Percentiles rank a stretch among this genome's conserved stretches.
Conservation (phyloP, 192 early-diverging fungal genomes). For the Coemansia sp. region DNA sequence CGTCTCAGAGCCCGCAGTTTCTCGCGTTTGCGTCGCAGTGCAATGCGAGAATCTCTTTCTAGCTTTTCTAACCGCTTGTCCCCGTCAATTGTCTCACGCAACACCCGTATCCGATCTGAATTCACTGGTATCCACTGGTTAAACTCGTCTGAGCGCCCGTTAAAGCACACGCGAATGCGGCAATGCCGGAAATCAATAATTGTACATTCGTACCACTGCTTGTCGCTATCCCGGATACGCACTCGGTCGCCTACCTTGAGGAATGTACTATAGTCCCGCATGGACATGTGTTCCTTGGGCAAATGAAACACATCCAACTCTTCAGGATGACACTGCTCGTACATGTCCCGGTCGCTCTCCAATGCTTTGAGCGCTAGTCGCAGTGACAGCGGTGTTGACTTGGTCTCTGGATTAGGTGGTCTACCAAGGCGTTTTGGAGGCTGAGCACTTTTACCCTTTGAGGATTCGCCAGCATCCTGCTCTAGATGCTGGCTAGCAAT, state of each 20-base stretch:
- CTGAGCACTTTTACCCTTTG: not conserved
- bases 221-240: constrained; percentile 45
- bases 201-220: constrained; percentile 51
- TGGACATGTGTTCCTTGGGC: constrained; percentile 47
- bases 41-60: constrained; percentile 22
- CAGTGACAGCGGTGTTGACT: constrained; percentile 28
- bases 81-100: constrained; percentile 30
- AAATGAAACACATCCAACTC: constrained; percentile 35
- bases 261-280: constrained; percentile 46
- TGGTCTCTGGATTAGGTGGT: constrained; percentile 25
- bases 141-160: constrained; percentile 31
- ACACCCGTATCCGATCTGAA: constrained; percentile 48
- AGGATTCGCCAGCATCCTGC: not conserved
- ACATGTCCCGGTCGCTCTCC: constrained; percentile 10
- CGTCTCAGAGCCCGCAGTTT: constrained; percentile 23
- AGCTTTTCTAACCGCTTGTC: constrained; percentile 41
- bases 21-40: constrained; percentile 29
- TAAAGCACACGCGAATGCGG: constrained; percentile 43
- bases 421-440: constrained; percentile 24
- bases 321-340: constrained; percentile 13
- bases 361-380: constrained; percentile 32
- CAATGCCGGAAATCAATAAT: constrained; percentile 46
- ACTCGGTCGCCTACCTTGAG: constrained; percentile 40
- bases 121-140: constrained; percentile 52
- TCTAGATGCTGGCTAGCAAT: not conserved